These are phyloP conservation scores for Musa beccarii DNA, from an alignment of 176 grass and related monocot species.

Conservation along the genomic window DNA sequence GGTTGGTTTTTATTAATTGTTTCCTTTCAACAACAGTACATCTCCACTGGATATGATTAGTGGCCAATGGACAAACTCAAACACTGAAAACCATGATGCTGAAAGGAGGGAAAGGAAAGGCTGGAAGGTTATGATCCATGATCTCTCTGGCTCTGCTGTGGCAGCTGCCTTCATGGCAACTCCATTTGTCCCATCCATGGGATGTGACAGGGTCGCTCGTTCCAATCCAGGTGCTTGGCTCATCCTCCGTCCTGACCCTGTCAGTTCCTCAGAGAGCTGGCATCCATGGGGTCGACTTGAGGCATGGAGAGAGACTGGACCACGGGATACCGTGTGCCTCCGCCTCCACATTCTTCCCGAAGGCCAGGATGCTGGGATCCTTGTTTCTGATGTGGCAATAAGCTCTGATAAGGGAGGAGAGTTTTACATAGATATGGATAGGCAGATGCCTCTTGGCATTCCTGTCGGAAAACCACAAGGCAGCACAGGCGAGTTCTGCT, in stretches of 20 bases:
- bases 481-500: neutral
- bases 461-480: neutral
- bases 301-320: constrained; percentile 54
- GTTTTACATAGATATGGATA: constrained; percentile 72
- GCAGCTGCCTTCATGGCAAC: constrained; percentile 87
- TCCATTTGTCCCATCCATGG: constrained; percentile 76
- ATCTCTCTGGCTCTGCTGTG: constrained; percentile 76
- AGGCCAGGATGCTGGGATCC: constrained; percentile 53
- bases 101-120: constrained; percentile 50
- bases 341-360: constrained; percentile 55
- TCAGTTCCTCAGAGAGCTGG: constrained; percentile 54
- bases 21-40: constrained; percentile 23
- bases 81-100: constrained; percentile 28
- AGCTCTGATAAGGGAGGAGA: constrained; percentile 66
- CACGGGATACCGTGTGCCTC: constrained; percentile 33
- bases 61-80: constrained; percentile 35
- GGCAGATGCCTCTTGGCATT: neutral
- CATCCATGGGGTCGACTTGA: constrained; percentile 82
- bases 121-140: constrained; percentile 80
- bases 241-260: constrained; percentile 38
- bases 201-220: constrained; percentile 55
- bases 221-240: constrained; percentile 90
- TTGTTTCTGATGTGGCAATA: constrained; percentile 54
- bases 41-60: constrained; percentile 37
- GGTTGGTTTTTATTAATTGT: neutral